Evolutionary conservation across 1,284 basidiomycete genomes (phyloP).

Genomic region (Heterobasidion parviporum): DNA sequence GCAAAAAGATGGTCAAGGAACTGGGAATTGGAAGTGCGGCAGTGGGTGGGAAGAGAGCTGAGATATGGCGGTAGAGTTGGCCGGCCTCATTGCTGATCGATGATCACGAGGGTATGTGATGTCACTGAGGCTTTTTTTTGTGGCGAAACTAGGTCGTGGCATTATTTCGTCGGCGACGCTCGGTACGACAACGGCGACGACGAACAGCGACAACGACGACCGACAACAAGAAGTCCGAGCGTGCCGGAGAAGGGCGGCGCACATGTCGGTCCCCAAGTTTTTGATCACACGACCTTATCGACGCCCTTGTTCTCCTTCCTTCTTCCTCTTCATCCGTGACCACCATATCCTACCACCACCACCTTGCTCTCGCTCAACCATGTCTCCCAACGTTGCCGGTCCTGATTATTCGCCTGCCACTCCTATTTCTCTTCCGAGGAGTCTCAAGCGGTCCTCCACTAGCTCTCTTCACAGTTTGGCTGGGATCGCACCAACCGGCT

Average conservation of each 20-base stretch:
- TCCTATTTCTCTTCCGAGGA: slow-evolving; percentile 13
- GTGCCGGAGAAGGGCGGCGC: no score
- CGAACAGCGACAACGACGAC: background rate
- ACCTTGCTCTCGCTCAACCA: slow-evolving; percentile 2
- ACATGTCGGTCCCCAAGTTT: background rate
- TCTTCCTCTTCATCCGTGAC: background rate
- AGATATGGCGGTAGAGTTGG: background rate
- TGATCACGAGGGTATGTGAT: background rate
- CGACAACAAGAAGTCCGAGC: background rate
- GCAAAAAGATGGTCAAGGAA: no score
- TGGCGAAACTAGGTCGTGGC: no score
- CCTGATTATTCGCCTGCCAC: slow-evolving; percentile 8
- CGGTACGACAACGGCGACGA: no score
- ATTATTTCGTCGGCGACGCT: no score
- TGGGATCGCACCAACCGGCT: slow-evolving; percentile 10
- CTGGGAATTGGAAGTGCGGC: no score
- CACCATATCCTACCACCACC: background rate
- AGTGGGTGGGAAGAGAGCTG: no score
- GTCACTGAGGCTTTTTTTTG: background rate
- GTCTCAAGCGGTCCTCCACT: slow-evolving; percentile 16
- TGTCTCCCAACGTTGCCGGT: slow-evolving; percentile 10
- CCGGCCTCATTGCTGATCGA: background rate
- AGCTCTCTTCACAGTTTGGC: slow-evolving; percentile 12
- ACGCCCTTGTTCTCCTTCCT: background rate
- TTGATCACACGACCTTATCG: slow-evolving; percentile 12